Percentiles rank a stretch among this genome's conserved stretches.
Evolutionary conservation across 805 yeast genomes (phyloP).

Genomic region (Saccharomyces jurei): DNA sequence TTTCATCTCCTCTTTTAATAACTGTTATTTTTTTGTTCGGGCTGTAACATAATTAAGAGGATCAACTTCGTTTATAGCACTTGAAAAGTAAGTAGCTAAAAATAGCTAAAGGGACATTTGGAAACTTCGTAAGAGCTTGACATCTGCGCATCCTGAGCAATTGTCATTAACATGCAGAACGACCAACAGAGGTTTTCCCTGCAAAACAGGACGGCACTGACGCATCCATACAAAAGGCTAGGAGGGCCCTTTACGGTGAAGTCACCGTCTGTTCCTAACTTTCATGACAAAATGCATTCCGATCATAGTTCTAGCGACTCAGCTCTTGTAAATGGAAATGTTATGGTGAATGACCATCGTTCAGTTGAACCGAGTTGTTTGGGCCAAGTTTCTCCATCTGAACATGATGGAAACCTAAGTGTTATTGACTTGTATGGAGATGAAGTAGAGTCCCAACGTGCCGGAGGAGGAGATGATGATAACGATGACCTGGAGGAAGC

Average conservation of each 20-base stretch:
- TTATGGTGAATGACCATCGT: not conserved
- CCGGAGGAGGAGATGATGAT: slow-evolving; percentile 3
- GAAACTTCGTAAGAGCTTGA: not conserved
- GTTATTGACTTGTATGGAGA: slow-evolving; percentile 34
- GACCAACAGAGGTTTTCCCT: not conserved
- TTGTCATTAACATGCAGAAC: not conserved
- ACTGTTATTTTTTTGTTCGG: not conserved
- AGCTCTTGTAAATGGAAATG: not conserved
- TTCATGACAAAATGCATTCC: slow-evolving; percentile 7
- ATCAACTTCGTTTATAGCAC: not conserved
- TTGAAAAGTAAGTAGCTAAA: not conserved
- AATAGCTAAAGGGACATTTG: not conserved
- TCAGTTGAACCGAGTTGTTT: not conserved
- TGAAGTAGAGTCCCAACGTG: slow-evolving; percentile 13
- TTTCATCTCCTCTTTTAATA: not conserved
- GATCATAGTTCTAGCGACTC: slow-evolving; percentile 9
- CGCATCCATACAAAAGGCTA: not conserved
- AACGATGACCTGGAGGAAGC: not conserved
- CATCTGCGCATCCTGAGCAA: not conserved
- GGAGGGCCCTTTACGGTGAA: slow-evolving; percentile 3
- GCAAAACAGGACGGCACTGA: not conserved
- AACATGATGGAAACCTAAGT: slow-evolving; percentile 28
- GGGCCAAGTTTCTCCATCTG: slow-evolving; percentile 1
- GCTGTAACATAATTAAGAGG: not conserved
- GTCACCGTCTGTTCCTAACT: slow-evolving; percentile 20